Evolutionary conservation across 2,329 filamentous ascomycete species (phyloP).

Genomic region (Byssothecium circinans): DNA sequence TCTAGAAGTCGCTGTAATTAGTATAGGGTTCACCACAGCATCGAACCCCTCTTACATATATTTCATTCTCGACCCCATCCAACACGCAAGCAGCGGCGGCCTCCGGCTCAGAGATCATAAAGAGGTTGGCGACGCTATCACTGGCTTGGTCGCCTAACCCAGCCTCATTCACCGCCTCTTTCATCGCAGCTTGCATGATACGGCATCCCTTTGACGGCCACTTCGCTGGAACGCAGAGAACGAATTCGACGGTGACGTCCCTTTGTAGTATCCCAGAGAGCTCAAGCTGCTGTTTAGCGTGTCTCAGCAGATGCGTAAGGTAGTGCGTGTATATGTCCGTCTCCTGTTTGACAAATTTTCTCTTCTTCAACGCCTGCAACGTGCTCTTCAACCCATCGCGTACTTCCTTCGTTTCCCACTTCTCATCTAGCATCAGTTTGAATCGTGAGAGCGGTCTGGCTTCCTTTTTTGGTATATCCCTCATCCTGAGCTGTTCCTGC

Average conservation of each 20-base stretch:
- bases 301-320: slow-evolving; percentile 13
- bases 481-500: slow-evolving; percentile 10
- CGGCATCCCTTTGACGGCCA: slow-evolving; percentile 19
- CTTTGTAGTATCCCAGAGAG: slow-evolving; percentile 2
- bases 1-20: slow-evolving; percentile 2
- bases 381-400: slow-evolving; percentile 2
- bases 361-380: slow-evolving; percentile 6
- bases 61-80: slow-evolving; percentile 11
- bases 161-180: slow-evolving; percentile 12
- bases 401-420: slow-evolving; percentile 6
- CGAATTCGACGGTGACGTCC: slow-evolving; percentile 11
- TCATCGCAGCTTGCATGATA: slow-evolving; percentile 17
- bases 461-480: slow-evolving; percentile 10
- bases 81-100: slow-evolving; percentile 22
- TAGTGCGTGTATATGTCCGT: slow-evolving; percentile 14
- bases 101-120: slow-evolving; percentile 25
- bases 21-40: not conserved
- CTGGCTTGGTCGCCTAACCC: slow-evolving; percentile 8
- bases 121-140: slow-evolving; percentile 12
- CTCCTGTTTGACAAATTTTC: slow-evolving; percentile 7
- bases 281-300: slow-evolving; percentile 11
- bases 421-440: slow-evolving; percentile 13
- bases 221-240: slow-evolving; percentile 23
- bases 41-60: slow-evolving; percentile 11
- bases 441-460: slow-evolving; percentile 10